Conservation (phyloP, 495 filamentous ascomycete species). For the Cudoniella acicularis region DNA sequence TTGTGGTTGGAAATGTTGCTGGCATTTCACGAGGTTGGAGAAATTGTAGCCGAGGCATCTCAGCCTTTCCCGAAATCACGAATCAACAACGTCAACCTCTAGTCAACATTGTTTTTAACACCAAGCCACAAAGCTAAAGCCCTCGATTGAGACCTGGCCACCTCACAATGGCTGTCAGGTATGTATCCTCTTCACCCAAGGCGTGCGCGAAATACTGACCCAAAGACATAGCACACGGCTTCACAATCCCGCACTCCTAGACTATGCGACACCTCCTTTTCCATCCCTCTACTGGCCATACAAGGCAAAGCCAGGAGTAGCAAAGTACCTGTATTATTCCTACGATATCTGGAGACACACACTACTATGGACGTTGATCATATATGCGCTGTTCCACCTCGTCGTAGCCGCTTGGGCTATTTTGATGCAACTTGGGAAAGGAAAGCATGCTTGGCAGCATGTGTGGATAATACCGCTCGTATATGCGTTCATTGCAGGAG, state of each 20-base stretch:
- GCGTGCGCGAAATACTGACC: too few species aligned
- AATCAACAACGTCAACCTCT: neutral
- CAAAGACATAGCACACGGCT: neutral
- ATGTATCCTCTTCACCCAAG: neutral
- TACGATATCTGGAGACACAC: slow-evolving; percentile 90
- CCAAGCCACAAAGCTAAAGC: slow-evolving; percentile 4
- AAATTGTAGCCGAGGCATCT: slow-evolving; percentile 22
- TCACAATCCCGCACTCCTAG: slow-evolving; percentile 25
- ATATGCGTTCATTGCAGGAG: slow-evolving; percentile 68
- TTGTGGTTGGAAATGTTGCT: neutral
- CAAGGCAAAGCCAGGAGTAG: slow-evolving; percentile 39
- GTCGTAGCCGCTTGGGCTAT: slow-evolving; percentile 69
- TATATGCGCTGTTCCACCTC: slow-evolving; percentile 64
- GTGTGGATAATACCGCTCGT: slow-evolving; percentile 74
- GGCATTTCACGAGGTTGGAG: neutral
- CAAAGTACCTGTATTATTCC: slow-evolving; percentile 72
- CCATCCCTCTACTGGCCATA: slow-evolving; percentile 85
- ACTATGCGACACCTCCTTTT: slow-evolving; percentile 72
- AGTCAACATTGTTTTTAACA: neutral
- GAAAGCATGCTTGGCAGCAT: slow-evolving; percentile 60
- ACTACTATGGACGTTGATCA: slow-evolving; percentile 78
- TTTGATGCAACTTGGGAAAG: slow-evolving; percentile 59
- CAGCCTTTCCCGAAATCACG: slow-evolving; percentile 15
- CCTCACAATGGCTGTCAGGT: neutral
- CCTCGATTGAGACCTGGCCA: neutral